Evolutionary conservation across 306 rosid species (phyloP).

Genomic region (Vigna unguiculata): DNA sequence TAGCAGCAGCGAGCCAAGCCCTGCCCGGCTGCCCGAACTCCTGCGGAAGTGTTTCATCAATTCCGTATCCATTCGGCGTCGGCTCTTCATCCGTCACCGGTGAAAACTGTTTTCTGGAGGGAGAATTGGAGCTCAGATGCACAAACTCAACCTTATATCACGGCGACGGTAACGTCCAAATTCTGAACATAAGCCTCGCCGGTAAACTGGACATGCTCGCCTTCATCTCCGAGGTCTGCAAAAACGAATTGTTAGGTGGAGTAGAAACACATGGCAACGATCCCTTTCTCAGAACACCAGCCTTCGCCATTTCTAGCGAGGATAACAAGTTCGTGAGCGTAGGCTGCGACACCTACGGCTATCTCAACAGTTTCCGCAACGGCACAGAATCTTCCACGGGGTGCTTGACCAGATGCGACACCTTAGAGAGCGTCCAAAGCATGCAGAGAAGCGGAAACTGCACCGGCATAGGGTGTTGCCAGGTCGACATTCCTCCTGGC

Average conservation of each 20-base stretch:
- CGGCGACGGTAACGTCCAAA: neutral
- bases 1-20: neutral
- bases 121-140: neutral
- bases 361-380: neutral
- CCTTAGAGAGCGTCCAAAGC: neutral
- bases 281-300: neutral
- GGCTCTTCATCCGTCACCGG: neutral
- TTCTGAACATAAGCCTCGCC: neutral
- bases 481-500: slow-evolving; percentile 10
- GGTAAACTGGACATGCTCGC: neutral
- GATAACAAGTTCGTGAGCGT: slow-evolving; percentile 28
- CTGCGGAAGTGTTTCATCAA: neutral
- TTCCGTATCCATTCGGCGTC: slow-evolving; percentile 8
- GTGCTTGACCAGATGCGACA: slow-evolving; percentile 24
- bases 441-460: neutral
- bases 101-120: neutral
- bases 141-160: neutral
- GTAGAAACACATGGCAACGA: rapidly evolving
- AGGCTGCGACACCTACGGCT: neutral
- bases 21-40: neutral
- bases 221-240: neutral
- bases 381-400: neutral
- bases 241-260: rapidly evolving
- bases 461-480: slow-evolving; percentile 38
- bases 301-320: neutral